Evolutionary conservation across 2,329 filamentous ascomycete genomes (phyloP).

Genomic region (Pseudogymnoascus sp.): DNA sequence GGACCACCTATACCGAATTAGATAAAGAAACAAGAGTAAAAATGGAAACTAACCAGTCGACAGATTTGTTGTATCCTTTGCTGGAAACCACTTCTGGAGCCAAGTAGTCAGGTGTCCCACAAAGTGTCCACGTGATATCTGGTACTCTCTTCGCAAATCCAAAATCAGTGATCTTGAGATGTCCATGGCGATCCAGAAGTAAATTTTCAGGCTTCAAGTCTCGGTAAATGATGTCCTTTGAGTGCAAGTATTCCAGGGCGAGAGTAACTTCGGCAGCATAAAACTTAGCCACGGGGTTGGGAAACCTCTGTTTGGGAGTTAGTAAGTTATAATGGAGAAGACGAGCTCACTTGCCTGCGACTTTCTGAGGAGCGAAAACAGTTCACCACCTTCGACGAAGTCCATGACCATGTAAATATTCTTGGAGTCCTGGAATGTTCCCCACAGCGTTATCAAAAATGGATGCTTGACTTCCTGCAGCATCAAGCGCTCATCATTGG

Average conservation of each 20-base stretch:
- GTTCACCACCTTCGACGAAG: conserved; percentile 95
- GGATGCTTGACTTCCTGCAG: conserved; percentile 94
- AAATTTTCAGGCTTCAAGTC: conserved; percentile 95
- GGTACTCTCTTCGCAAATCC: conserved; percentile 97
- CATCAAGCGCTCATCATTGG: conserved; percentile 95
- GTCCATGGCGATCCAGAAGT: conserved; percentile 82
- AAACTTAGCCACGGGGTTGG: conserved; percentile 97
- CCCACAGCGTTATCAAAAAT: conserved; percentile 96
- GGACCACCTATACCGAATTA: conserved; percentile 66
- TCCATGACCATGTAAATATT: conserved; percentile 99
- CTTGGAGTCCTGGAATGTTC: conserved; percentile 89
- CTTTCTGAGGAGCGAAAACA: conserved; percentile 91
- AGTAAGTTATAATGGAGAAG: conserved; percentile 10
- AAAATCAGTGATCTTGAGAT: conserved; percentile 96
- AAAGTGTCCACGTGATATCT: conserved; percentile 98
- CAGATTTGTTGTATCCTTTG: conserved; percentile 99
- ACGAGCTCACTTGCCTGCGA: conserved; percentile 51
- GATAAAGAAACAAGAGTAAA: conserved; percentile 11
- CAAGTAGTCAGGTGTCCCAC: conserved; percentile 93
- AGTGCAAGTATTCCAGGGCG: conserved; percentile 90
- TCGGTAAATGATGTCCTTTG: conserved; percentile 93
- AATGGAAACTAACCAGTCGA: conserved; percentile 71
- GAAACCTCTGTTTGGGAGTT: conserved; percentile 63
- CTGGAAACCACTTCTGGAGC: conserved; percentile 97
- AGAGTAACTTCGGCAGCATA: conserved; percentile 96